Evolutionary conservation across 2,329 filamentous ascomycete genomes (phyloP).

Genomic region (Lachnellula arida): DNA sequence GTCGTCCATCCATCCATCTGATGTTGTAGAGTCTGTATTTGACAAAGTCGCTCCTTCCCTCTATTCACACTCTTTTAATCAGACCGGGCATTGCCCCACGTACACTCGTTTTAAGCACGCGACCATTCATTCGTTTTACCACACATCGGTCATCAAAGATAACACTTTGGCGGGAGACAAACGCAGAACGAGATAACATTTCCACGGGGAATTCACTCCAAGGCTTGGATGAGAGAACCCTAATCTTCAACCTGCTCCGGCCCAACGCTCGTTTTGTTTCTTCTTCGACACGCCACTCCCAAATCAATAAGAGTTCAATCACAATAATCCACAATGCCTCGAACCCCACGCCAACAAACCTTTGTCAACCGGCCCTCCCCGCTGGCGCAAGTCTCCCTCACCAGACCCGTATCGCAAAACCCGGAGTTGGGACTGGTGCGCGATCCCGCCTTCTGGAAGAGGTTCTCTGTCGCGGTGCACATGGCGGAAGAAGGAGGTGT

Average conservation of each 20-base stretch:
- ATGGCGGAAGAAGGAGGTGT: slow-evolving; percentile 21
- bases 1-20: background rate
- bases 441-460: slow-evolving; percentile 33
- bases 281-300: background rate
- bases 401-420: slow-evolving; percentile 20
- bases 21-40: background rate
- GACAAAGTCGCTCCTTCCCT: too few relatives aligned
- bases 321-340: slow-evolving; percentile 14
- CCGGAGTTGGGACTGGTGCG: slow-evolving; percentile 24
- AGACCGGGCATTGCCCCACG: background rate
- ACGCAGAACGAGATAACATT: background rate
- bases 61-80: background rate
- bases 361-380: slow-evolving; percentile 28
- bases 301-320: background rate
- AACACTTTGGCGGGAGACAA: background rate
- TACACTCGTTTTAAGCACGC: background rate
- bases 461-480: slow-evolving; percentile 31
- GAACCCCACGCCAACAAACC: slow-evolving; percentile 16
- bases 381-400: slow-evolving; percentile 28
- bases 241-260: background rate
- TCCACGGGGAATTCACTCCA: background rate
- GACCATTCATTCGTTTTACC: background rate
- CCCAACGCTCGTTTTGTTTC: background rate
- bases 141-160: background rate
- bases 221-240: background rate